These are phyloP conservation scores for Powellomyces hirtus DNA, from an alignment of 192 early-diverging fungal species.

Conservation along the genomic window DNA sequence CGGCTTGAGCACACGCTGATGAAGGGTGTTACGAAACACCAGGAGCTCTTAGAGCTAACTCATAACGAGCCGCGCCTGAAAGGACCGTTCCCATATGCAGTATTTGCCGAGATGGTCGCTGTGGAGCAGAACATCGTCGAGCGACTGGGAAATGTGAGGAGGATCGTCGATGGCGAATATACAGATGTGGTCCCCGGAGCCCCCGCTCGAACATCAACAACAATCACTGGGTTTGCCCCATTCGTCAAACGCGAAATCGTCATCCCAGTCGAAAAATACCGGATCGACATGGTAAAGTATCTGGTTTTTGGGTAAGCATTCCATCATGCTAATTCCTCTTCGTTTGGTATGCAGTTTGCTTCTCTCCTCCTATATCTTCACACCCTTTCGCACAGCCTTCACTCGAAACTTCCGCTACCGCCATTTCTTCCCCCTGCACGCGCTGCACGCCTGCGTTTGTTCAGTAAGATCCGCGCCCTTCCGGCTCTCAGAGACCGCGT, in stretches of 20 bases:
- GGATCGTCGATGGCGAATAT: slow-evolving; percentile 53
- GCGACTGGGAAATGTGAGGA: slow-evolving; percentile 70
- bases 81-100: slow-evolving; percentile 68
- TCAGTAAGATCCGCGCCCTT: slow-evolving; percentile 50
- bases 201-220: not conserved
- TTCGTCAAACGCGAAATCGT: slow-evolving; percentile 53
- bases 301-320: not conserved
- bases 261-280: slow-evolving; percentile 56
- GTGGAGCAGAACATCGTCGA: slow-evolving; percentile 81
- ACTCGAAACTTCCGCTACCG: slow-evolving; percentile 78
- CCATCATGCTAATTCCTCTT: not conserved
- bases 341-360: slow-evolving; percentile 20
- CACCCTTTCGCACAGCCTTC: slow-evolving; percentile 69
- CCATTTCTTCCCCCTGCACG: slow-evolving; percentile 72
- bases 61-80: slow-evolving; percentile 83
- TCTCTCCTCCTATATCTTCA: slow-evolving; percentile 76
- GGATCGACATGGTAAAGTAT: slow-evolving; percentile 57
- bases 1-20: slow-evolving; percentile 62
- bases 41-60: slow-evolving; percentile 65
- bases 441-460: slow-evolving; percentile 62
- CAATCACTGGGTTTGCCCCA: slow-evolving; percentile 5
- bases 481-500: slow-evolving; percentile 5
- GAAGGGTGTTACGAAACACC: slow-evolving; percentile 57
- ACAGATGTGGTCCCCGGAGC: not conserved
- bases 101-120: slow-evolving; percentile 63